Evolutionary conservation across 2,329 filamentous ascomycete species (phyloP).

Genomic region (Hypoxylon sp.): DNA sequence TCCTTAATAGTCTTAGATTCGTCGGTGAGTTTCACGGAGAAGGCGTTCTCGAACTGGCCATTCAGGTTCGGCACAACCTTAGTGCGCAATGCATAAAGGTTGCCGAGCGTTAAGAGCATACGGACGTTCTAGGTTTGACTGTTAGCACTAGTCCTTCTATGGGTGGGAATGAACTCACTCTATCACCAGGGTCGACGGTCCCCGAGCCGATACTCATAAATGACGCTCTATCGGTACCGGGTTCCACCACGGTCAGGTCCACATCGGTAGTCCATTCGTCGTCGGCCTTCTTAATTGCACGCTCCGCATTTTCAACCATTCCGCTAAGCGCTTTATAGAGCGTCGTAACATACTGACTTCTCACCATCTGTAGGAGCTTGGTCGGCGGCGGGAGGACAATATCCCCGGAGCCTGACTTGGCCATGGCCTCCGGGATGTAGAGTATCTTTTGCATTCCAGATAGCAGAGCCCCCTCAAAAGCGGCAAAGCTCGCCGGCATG

Average conservation of each 20-base stretch:
- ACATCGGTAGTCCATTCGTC: constrained; percentile 71
- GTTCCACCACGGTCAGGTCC: constrained; percentile 59
- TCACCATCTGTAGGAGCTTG: constrained; percentile 91
- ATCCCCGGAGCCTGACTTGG: constrained; percentile 78
- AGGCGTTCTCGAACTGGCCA: constrained; percentile 91
- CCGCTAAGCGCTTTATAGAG: constrained; percentile 94
- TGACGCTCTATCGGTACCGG: constrained; percentile 54
- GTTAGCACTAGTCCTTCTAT: constrained; percentile 46
- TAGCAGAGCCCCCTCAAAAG: constrained; percentile 87
- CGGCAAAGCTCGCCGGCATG: constrained; percentile 88
- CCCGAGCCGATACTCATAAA: constrained; percentile 60
- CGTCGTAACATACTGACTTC: constrained; percentile 92
- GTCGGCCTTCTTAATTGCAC: constrained; percentile 74
- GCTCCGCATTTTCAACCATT: constrained; percentile 97
- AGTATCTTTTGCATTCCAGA: constrained; percentile 94
- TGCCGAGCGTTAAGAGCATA: constrained; percentile 93
- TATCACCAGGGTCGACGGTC: constrained; percentile 69
- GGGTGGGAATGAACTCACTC: constrained; percentile 60
- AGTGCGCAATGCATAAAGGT: constrained; percentile 85
- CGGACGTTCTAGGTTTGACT: constrained; percentile 78
- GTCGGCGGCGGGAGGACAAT: constrained; percentile 88
- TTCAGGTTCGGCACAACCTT: constrained; percentile 91
- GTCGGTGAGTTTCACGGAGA: constrained; percentile 93
- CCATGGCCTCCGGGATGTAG: constrained; percentile 89
- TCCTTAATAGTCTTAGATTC: constrained; percentile 94